phyloP scores from a whole-genome alignment of 2,329 filamentous ascomycete species.

The Coniochaeta sp. region DNA sequence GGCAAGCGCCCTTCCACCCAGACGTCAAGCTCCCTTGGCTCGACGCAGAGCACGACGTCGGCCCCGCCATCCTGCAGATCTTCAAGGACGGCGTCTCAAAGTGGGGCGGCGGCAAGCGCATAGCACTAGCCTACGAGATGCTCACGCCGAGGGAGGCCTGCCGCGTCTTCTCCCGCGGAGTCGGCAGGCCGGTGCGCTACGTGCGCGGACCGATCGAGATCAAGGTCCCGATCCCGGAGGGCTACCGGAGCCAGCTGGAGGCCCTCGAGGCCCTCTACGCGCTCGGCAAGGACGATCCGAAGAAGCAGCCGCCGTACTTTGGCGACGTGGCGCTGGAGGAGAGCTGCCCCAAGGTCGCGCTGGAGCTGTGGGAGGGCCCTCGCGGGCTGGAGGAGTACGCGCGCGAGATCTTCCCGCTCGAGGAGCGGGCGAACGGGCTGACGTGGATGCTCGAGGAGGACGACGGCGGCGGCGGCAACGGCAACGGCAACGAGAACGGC shows the following conservation, averaged over 20 bases:
- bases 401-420: conserved; percentile 84
- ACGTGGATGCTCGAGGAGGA: conserved; percentile 76
- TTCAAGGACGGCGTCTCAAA: conserved; percentile 87
- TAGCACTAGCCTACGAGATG: conserved; percentile 86
- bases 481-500: conserved; percentile 20
- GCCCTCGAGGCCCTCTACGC: conserved; percentile 55
- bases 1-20: conserved; percentile 91
- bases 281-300: conserved; percentile 39
- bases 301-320: conserved; percentile 57
- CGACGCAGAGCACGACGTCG: conserved; percentile 93
- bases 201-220: conserved; percentile 72
- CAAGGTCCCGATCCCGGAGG: conserved; percentile 76
- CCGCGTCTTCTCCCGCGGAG: conserved; percentile 67
- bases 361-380: conserved; percentile 85
- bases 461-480: conserved; percentile 27
- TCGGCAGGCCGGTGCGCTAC: conserved; percentile 74
- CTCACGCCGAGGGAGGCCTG: conserved; percentile 80
- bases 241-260: conserved; percentile 83
- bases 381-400: conserved; percentile 91
- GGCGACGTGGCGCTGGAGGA: conserved; percentile 48
- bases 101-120: conserved; percentile 67
- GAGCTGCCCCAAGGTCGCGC: conserved; percentile 65
- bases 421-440: conserved; percentile 88
- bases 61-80: conserved; percentile 83
- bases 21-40: conserved; percentile 88